These are phyloP conservation scores for Cyphellophora attinorum DNA, from an alignment of 2,329 filamentous ascomycete species.

Conservation along the genomic window DNA sequence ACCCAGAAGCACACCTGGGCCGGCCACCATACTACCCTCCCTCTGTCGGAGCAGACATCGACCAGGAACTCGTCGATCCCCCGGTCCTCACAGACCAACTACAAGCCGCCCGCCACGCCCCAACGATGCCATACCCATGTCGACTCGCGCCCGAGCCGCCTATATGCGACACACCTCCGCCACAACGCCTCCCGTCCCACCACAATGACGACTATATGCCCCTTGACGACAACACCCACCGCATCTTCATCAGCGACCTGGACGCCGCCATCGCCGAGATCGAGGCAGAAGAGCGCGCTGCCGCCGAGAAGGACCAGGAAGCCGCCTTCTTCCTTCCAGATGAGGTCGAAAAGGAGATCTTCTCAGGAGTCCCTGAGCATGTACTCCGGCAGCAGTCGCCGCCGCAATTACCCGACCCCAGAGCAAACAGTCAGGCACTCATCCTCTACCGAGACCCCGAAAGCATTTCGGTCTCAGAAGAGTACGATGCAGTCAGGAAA, in stretches of 20 bases:
- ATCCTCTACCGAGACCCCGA: constrained; percentile 76
- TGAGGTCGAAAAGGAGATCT: constrained; percentile 66
- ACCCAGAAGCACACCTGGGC: too few species aligned
- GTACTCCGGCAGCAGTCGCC: constrained; percentile 42
- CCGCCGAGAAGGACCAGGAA: constrained; percentile 39
- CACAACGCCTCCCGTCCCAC: background rate
- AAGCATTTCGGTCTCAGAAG: constrained; percentile 64
- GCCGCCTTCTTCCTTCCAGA: constrained; percentile 70
- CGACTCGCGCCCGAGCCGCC: background rate
- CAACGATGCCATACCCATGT: background rate
- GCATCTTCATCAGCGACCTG: constrained; percentile 83
- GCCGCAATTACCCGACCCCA: constrained; percentile 32
- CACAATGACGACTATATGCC: background rate
- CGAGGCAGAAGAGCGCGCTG: constrained; percentile 43
- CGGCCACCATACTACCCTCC: background rate
- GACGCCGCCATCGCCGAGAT: constrained; percentile 73
- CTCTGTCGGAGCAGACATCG: background rate
- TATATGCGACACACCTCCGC: constrained; percentile 2
- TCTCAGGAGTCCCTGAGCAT: constrained; percentile 50
- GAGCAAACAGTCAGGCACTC: constrained; percentile 48
- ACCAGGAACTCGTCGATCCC: background rate
- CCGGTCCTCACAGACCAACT: background rate
- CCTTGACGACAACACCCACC: constrained; percentile 61
- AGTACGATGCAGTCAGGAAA: constrained; percentile 68
- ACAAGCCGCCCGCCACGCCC: too few species aligned